Base-by-base conservation (phyloP, 1,284 basidiomycete species). In the Lentinula novae-zelandiae region DNA sequence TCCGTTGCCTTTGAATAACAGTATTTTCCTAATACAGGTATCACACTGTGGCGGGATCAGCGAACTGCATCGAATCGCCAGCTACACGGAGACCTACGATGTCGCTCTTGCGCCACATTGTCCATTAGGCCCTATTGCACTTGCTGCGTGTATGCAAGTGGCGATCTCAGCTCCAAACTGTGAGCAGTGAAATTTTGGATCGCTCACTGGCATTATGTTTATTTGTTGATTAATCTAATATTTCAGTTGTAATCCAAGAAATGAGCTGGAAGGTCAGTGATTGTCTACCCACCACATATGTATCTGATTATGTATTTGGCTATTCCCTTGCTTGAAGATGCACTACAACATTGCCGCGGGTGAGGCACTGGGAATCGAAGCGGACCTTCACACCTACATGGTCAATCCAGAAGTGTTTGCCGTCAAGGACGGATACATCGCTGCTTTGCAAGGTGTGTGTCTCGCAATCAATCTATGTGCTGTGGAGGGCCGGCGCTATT, bases 21-120 rank as follows among this genome's bases (percentile, higher is more conserved):
- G 10, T 15, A 61, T 38, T 40, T 33, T 42, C 8, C 39, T n/a
- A 34, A 53, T 4, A 60, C 20, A 85, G 83, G 80, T 86, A 36
- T 76, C 83, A 0, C 86, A 88, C 67, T 85, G 83, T 46, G 86
- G 86, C 22, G 88, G 89, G n/a, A 91, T 92, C 68, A 86, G 84
- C 60, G 89, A 92, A 70, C 77, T 88, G 9, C 79, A 82, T 61
- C 81, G 84, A 60, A 88, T 92, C 49, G 87, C 89, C 5, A 79
- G 78, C 38, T 78, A 92, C 72, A 84, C 86, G 1, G 89, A 92
- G 74, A 83, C 78, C 7, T 87, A 87, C 66, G 86, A 87, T 64
- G 82, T 87, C 65, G 83, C 80, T 7, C 69, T 87, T 44, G 85
- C 85, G 0, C 84, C 85, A 2, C 84, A 87, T 67, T 86, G 83